These are phyloP conservation scores for Syzygium grande DNA, from an alignment of 345 rosid species.

Conservation along the genomic window DNA sequence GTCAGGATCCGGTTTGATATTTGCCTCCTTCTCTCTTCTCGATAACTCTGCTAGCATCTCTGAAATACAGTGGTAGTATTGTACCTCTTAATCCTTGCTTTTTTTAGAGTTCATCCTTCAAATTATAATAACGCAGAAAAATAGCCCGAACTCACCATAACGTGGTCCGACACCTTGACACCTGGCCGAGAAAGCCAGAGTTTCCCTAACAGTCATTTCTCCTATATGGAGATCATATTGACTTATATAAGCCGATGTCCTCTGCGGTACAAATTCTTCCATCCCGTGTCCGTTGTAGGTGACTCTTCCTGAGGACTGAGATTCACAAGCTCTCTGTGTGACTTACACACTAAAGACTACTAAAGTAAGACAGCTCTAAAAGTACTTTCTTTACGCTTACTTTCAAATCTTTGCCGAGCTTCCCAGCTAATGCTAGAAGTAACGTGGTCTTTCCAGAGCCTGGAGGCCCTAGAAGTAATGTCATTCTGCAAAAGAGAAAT, in stretches of 20 bases:
- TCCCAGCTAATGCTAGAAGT: slow-evolving; percentile 47
- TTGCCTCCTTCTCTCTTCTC: slow-evolving; percentile 72
- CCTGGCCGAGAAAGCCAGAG: slow-evolving; percentile 51
- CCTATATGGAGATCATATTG: slow-evolving; percentile 54
- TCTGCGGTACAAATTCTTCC: slow-evolving; percentile 60
- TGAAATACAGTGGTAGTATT: slow-evolving; percentile 2
- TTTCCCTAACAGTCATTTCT: slow-evolving; percentile 66
- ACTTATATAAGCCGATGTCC: slow-evolving; percentile 53
- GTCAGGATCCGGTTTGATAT: slow-evolving; percentile 86
- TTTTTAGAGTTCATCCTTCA: neutral
- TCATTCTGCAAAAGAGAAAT: slow-evolving; percentile 27
- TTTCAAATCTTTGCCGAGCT: slow-evolving; percentile 40
- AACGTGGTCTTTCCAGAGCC: slow-evolving; percentile 55
- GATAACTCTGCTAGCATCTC: slow-evolving; percentile 64
- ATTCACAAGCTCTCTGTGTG: neutral
- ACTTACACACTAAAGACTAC: neutral
- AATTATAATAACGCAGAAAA: neutral
- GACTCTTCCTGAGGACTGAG: slow-evolving; percentile 50
- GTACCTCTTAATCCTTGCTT: neutral
- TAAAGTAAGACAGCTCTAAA: neutral
- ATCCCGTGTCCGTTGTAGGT: slow-evolving; percentile 54
- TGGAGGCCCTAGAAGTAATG: slow-evolving; percentile 57
- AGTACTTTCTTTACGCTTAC: slow-evolving; percentile 16
- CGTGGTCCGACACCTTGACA: slow-evolving; percentile 64
- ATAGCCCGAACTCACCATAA: slow-evolving; percentile 21